Evolutionary conservation across 805 yeast genomes (phyloP).

Genomic region (Starmerella vitae): DNA sequence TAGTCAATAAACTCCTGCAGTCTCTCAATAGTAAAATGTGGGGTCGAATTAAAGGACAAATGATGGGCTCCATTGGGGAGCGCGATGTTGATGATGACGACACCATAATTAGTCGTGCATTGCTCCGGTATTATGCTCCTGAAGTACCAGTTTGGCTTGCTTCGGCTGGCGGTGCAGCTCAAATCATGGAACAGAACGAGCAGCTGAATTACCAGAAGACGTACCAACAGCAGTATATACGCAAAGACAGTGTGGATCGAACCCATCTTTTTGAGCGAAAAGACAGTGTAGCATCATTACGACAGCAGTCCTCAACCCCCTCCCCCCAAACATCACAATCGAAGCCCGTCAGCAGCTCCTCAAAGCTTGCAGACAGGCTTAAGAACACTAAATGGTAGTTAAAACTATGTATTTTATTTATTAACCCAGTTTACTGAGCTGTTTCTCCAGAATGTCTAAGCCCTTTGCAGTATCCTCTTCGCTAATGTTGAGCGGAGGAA

Average conservation of each 20-base stretch:
- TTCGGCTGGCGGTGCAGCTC: constrained; percentile 2
- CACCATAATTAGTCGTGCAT: constrained; percentile 35
- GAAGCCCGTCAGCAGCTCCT: constrained; percentile 2
- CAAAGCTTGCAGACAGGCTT: constrained; percentile 15
- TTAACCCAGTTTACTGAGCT: constrained; percentile 26
- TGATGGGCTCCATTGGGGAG: constrained; percentile 27
- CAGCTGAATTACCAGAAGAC: constrained; percentile 1
- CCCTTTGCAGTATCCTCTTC: constrained; percentile 60
- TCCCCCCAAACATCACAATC: background rate
- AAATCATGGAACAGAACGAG: background rate
- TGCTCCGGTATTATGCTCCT: constrained; percentile 30
- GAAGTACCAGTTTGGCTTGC: constrained; percentile 26
- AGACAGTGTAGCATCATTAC: background rate
- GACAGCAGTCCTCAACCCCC: background rate
- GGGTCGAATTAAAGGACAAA: constrained; percentile 23
- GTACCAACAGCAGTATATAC: constrained; percentile 2
- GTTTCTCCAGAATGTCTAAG: constrained; percentile 48
- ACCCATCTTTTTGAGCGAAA: constrained; percentile 9
- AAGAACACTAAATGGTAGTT: constrained; percentile 15
- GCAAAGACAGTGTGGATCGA: constrained; percentile 4
- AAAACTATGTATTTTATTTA: background rate
- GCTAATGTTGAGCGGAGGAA: constrained; percentile 80
- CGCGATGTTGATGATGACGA: constrained; percentile 32
- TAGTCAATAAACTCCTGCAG: background rate
- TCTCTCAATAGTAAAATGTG: no score